Evolutionary conservation across 1,139 yeast genomes (phyloP).

Genomic region (Hansenula sp.): DNA sequence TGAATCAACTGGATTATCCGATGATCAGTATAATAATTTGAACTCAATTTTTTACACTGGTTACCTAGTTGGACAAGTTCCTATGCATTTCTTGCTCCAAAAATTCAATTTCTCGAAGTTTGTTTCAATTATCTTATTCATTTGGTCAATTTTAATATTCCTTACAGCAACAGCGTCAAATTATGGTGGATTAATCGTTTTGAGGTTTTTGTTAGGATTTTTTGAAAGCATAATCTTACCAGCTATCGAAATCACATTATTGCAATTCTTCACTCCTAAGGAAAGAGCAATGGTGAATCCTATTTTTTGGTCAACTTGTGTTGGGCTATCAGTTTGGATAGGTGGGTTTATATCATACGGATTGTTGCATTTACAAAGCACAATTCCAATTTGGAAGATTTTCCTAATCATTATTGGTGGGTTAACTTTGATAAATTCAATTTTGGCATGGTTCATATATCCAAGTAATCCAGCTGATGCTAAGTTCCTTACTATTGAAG

Average conservation of each 20-base stretch:
- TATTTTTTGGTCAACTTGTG: slow-evolving; percentile 46
- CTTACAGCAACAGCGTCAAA: slow-evolving; percentile 5
- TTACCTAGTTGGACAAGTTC: slow-evolving; percentile 33
- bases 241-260: slow-evolving; percentile 46
- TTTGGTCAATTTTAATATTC: not conserved
- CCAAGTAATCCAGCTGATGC: slow-evolving; percentile 48
- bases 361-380: slow-evolving; percentile 22
- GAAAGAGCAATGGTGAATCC: slow-evolving; percentile 43
- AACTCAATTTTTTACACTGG: slow-evolving; percentile 44
- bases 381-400: slow-evolving; percentile 40
- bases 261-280: slow-evolving; percentile 44
- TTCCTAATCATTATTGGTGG: slow-evolving; percentile 44
- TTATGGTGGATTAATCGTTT: slow-evolving; percentile 35
- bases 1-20: slow-evolving; percentile 36
- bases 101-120: slow-evolving; percentile 29
- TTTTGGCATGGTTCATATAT: slow-evolving; percentile 36
- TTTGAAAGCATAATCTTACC: slow-evolving; percentile 46
- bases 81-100: slow-evolving; percentile 32
- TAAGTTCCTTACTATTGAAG: slow-evolving; percentile 43
- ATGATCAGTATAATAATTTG: slow-evolving; percentile 32
- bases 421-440: slow-evolving; percentile 42
- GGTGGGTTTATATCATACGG: slow-evolving; percentile 29
- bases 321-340: slow-evolving; percentile 38
- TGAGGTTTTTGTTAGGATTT: slow-evolving; percentile 42
- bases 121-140: slow-evolving; percentile 30